phyloP scores from a whole-genome alignment of 176 grass and related monocot species.

The Oryza punctata region DNA sequence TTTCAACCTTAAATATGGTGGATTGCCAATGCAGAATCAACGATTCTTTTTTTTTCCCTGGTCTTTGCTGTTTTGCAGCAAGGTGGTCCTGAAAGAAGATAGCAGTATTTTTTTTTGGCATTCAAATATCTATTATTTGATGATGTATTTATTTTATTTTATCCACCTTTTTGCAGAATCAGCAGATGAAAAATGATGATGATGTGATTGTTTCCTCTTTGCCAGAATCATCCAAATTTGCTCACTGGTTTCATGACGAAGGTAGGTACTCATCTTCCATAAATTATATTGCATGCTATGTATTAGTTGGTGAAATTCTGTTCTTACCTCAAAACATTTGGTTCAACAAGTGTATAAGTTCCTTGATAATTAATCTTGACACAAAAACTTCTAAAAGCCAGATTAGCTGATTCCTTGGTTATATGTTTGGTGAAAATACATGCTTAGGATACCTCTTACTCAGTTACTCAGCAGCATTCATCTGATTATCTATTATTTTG shows the following conservation, averaged over 20 bases:
- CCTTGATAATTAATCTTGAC: slow-evolving; percentile 9
- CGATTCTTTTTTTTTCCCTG: not conserved
- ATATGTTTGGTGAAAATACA: slow-evolving; percentile 11
- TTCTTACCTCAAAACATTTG: not conserved
- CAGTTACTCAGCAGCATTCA: not conserved
- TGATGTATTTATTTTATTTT: slow-evolving; percentile 33
- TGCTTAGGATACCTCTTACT: slow-evolving; percentile 10
- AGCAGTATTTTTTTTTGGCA: not conserved
- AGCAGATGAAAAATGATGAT: slow-evolving; percentile 55
- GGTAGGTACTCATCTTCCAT: slow-evolving; percentile 76
- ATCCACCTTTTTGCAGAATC: slow-evolving; percentile 51
- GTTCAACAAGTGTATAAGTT: not conserved
- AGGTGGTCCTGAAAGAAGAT: slow-evolving; percentile 6
- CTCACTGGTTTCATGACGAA: slow-evolving; percentile 78
- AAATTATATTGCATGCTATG: not conserved
- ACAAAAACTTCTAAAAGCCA: not conserved
- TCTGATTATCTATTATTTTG: slow-evolving; percentile 28
- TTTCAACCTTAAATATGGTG: slow-evolving; percentile 28
- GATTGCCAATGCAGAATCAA: slow-evolving; percentile 1
- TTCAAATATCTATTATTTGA: slow-evolving; percentile 36
- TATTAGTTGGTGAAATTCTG: not conserved
- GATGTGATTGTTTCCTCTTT: slow-evolving; percentile 38
- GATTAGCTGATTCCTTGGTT: too few species aligned
- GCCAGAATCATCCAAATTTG: slow-evolving; percentile 94
- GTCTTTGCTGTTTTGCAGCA: slow-evolving; percentile 16